Evolutionary conservation across 176 grass and related monocot genomes (phyloP).

Genomic region (Thinopyrum elongatum): DNA sequence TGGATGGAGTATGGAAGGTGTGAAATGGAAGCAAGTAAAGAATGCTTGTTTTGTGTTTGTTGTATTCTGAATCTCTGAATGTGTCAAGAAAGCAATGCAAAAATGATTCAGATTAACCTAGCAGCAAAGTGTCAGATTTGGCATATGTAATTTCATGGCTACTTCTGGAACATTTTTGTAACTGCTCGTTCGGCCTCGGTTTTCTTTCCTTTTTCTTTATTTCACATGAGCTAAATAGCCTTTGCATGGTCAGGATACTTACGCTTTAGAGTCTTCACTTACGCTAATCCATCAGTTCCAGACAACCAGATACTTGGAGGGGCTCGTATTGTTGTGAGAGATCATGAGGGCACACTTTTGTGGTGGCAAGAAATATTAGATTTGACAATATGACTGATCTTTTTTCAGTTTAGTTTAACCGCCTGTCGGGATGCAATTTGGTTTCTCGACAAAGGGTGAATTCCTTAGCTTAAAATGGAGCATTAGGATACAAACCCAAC

Average conservation of each 20-base stretch:
- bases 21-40: background rate
- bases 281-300: too few relatives aligned
- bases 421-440: too few relatives aligned
- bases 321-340: too few relatives aligned
- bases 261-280: background rate
- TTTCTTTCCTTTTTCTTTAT: background rate
- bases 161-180: background rate
- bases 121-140: background rate
- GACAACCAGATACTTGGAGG: too few relatives aligned
- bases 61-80: background rate
- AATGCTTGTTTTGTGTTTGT: background rate
- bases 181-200: background rate
- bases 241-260: background rate
- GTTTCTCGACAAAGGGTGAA: too few relatives aligned
- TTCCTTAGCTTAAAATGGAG: too few relatives aligned
- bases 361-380: too few relatives aligned
- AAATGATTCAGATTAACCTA: background rate
- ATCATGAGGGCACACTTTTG: too few relatives aligned
- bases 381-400: too few relatives aligned
- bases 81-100: background rate
- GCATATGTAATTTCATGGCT: background rate
- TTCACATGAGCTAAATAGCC: background rate
- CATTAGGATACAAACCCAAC: too few relatives aligned
- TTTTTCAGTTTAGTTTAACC: too few relatives aligned
- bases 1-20: background rate